Conservation (phyloP, 2,329 filamentous ascomycete species). For the Paecilomyces sp. region DNA sequence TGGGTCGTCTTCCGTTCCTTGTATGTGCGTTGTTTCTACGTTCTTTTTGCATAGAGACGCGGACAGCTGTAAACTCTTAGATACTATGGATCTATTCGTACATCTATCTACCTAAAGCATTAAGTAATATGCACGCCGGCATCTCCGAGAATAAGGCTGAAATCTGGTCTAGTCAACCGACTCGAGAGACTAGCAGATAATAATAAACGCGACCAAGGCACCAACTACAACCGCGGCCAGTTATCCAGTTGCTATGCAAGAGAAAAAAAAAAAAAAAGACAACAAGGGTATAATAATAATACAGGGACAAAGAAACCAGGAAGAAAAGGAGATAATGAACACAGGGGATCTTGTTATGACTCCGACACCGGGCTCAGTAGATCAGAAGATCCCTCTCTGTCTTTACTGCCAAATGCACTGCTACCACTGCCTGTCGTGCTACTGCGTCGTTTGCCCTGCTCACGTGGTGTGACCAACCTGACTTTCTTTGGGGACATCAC, state of each 20-base stretch:
- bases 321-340: not conserved
- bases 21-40: no score
- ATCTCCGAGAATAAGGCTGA: not conserved
- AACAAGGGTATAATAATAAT: not conserved
- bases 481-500: slow-evolving; percentile 39
- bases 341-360: not conserved
- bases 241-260: not conserved
- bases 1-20: no score
- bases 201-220: not conserved
- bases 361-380: not conserved
- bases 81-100: not conserved
- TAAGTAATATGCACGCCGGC: not conserved
- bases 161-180: slow-evolving; percentile 2
- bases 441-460: slow-evolving; percentile 26
- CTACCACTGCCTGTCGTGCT: slow-evolving; percentile 14
- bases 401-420: slow-evolving; percentile 6
- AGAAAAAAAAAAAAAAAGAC: not conserved
- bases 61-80: not conserved
- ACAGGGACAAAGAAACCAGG: not conserved
- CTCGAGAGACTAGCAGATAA: not conserved
- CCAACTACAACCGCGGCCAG: not conserved
- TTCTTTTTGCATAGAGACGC: no score
- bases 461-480: slow-evolving; percentile 36
- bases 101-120: not conserved
- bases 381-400: slow-evolving; percentile 4